Conservation (phyloP, 768 basidiomycete genomes). For the Collybiopsis luxurians region DNA sequence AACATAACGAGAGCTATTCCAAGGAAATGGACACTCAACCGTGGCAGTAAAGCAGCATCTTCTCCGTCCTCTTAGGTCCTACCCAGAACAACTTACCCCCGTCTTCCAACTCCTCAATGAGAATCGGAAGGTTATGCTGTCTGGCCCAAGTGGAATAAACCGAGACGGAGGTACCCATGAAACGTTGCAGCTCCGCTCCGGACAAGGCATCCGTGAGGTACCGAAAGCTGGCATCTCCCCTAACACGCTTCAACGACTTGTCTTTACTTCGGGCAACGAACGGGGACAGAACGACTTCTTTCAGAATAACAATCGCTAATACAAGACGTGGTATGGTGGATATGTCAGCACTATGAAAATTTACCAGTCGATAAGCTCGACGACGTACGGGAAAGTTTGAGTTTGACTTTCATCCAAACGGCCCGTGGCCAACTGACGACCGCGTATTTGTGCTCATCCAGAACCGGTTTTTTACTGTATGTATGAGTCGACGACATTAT, state of each 20-base stretch:
- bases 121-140: conserved; percentile 10
- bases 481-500: too few species aligned
- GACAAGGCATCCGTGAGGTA: neutral
- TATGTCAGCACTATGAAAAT: neutral
- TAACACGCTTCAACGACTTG: neutral
- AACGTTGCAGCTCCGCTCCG: neutral
- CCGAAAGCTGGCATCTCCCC: neutral
- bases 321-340: neutral
- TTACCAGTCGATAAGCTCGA: too few species aligned
- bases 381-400: neutral
- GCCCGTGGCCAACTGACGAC: neutral
- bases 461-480: too few species aligned
- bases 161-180: neutral
- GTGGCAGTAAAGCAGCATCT: conserved; percentile 30
- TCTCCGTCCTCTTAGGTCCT: conserved; percentile 26
- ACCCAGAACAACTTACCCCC: conserved; percentile 30
- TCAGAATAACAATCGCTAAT: neutral
- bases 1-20: too few species aligned
- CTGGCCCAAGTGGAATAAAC: conserved; percentile 20
- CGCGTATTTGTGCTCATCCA: neutral
- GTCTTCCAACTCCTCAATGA: conserved; percentile 25
- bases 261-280: neutral
- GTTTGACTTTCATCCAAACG: neutral
- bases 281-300: neutral
- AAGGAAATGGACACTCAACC: conserved; percentile 17